Evolutionary conservation across 75 land plant species (phyloP).

Genomic region (Adiantum capillusveneris): DNA sequence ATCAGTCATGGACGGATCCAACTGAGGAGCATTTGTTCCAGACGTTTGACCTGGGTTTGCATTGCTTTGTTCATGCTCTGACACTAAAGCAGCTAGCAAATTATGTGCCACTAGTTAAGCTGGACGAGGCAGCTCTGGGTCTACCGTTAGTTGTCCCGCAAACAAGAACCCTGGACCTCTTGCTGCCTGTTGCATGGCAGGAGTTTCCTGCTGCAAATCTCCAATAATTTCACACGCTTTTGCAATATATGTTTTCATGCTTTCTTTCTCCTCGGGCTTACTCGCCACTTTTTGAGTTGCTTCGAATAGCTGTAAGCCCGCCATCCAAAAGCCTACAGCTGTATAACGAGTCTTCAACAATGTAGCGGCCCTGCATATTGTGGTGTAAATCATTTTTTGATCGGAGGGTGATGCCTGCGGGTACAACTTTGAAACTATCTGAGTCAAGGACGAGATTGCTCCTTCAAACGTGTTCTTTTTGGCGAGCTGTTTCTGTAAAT

Average conservation of each 20-base stretch:
- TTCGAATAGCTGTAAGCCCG: constrained; percentile 68
- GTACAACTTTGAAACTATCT: too few relatives aligned
- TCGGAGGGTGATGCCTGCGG: too few relatives aligned
- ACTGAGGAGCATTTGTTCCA: constrained; percentile 1
- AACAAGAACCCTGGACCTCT: constrained; percentile 53
- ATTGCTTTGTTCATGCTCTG: constrained; percentile 11
- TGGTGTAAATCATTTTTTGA: constrained; percentile 81
- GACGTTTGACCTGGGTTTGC: constrained; percentile 11
- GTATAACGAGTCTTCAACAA: constrained; percentile 75
- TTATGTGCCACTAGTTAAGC: constrained; percentile 58
- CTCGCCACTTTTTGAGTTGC: constrained; percentile 36
- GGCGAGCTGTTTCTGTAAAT: too few relatives aligned
- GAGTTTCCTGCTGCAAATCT: constrained; percentile 3
- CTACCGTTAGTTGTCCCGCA: constrained; percentile 92
- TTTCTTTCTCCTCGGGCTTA: constrained; percentile 41
- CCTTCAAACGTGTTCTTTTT: too few relatives aligned
- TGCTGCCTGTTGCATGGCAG: constrained; percentile 3
- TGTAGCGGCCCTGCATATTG: constrained; percentile 71
- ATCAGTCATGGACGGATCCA: constrained; percentile 1
- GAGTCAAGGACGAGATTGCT: too few relatives aligned
- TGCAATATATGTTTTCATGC: constrained; percentile 43
- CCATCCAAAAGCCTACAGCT: constrained; percentile 68
- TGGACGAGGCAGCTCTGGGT: constrained; percentile 71
- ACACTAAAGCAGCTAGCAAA: constrained; percentile 30
- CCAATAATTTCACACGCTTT: constrained; percentile 41